Evolutionary conservation across 495 filamentous ascomycete species (phyloP).

Genomic region (Trichoderma reesei): DNA sequence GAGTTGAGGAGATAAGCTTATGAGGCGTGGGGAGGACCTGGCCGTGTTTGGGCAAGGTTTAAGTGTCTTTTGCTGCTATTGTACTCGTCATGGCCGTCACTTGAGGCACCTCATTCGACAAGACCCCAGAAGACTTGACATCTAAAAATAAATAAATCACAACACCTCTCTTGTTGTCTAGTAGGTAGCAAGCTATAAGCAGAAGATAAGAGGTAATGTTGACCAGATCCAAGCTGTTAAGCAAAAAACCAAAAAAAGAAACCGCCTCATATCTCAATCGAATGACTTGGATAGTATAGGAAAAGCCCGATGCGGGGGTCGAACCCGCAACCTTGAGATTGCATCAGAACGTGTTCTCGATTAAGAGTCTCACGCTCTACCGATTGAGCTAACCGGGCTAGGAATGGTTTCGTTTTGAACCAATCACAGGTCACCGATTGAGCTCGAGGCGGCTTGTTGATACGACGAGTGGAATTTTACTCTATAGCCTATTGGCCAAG

Average conservation of each 20-base stretch:
- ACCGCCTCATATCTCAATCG: no score
- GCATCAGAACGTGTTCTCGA: slow-evolving; percentile 1
- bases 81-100: no score
- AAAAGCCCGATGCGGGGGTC: slow-evolving; percentile 33
- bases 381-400: slow-evolving; percentile 67
- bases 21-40: no score
- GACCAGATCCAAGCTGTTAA: not conserved
- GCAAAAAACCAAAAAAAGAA: not conserved
- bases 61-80: no score
- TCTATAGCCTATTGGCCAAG: not conserved
- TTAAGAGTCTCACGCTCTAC: slow-evolving; percentile 82
- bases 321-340: slow-evolving; percentile 24
- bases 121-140: no score
- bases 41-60: no score
- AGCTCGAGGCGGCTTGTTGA: not conserved
- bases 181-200: no score
- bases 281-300: not conserved
- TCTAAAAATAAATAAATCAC: no score
- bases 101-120: no score
- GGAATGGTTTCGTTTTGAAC: not conserved
- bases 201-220: not conserved
- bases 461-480: not conserved
- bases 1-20: no score
- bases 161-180: no score
- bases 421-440: not conserved